Evolutionary conservation across 306 rosid species (phyloP).

Genomic region (Citrullus mucosospermus): DNA sequence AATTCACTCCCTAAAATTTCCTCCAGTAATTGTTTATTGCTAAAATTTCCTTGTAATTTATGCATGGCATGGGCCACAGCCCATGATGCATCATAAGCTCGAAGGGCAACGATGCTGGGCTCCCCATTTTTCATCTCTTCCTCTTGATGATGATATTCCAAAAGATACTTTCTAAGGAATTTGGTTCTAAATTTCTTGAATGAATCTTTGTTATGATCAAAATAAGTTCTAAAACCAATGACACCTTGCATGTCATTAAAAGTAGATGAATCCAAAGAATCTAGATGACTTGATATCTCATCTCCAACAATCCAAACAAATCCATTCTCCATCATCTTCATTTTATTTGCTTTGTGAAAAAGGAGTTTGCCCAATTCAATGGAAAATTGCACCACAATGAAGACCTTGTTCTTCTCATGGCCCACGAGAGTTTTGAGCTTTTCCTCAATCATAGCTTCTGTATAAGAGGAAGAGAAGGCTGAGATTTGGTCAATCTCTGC

Average conservation of each 20-base stretch:
- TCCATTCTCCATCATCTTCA: constrained; percentile 52
- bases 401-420: constrained; percentile 28
- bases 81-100: constrained; percentile 35
- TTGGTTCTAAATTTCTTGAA: constrained; percentile 24
- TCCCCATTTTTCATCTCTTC: constrained; percentile 8
- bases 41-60: constrained; percentile 15
- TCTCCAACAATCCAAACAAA: constrained; percentile 44
- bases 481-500: constrained; percentile 31
- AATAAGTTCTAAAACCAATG: constrained; percentile 34
- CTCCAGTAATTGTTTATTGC: constrained; percentile 3
- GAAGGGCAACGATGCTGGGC: constrained; percentile 46
- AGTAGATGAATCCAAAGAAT: constrained; percentile 32
- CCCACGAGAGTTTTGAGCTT: constrained; percentile 30
- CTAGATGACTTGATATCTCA: constrained; percentile 36
- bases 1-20: constrained; percentile 14
- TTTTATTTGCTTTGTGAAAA: constrained; percentile 32
- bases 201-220: constrained; percentile 8
- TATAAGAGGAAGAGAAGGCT: constrained; percentile 24
- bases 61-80: constrained; percentile 16
- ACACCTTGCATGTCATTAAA: constrained; percentile 43
- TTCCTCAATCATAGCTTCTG: constrained; percentile 17
- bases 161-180: constrained; percentile 23
- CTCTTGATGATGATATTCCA: constrained; percentile 38
- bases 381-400: constrained; percentile 42
- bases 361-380: constrained; percentile 25